Conservation (phyloP, 768 basidiomycete genomes). For the Termitomyces sp. region DNA sequence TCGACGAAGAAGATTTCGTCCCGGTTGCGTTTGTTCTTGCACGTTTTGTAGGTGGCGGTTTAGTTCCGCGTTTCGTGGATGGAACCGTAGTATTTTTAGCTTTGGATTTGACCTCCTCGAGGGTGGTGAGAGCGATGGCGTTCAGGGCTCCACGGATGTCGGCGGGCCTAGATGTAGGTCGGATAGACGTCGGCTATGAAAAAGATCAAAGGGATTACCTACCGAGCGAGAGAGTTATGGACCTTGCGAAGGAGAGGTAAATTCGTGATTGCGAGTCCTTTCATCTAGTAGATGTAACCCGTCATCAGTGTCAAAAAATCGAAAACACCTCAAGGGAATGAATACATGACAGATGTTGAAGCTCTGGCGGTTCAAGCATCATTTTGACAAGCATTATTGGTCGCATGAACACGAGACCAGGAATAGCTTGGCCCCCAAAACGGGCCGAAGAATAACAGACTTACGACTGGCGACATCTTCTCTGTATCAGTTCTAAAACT, state of each 20-base stretch:
- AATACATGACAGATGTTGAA: neutral
- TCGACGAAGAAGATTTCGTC: slow-evolving; percentile 8
- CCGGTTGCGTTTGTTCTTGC: slow-evolving; percentile 16
- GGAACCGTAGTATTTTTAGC: slow-evolving; percentile 15
- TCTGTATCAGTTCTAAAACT: slow-evolving; percentile 45
- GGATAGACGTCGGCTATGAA: neutral
- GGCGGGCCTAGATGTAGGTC: slow-evolving; percentile 35
- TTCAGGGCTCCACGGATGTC: slow-evolving; percentile 51
- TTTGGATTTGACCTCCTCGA: slow-evolving; percentile 35
- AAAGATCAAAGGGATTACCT: slow-evolving; percentile 9
- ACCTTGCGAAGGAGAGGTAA: slow-evolving; percentile 45
- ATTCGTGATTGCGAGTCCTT: slow-evolving; percentile 56
- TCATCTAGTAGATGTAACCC: slow-evolving; percentile 37
- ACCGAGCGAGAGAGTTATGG: slow-evolving; percentile 61
- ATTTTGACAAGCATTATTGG: neutral
- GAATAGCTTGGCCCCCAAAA: neutral
- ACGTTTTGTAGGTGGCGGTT: slow-evolving; percentile 33
- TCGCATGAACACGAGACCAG: neutral
- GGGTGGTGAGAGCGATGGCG: slow-evolving; percentile 36
- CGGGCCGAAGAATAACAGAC: slow-evolving; percentile 13
- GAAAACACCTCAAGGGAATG: neutral
- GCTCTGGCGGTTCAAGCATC: no score
- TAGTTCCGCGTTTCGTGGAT: slow-evolving; percentile 16
- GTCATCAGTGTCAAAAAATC: neutral
- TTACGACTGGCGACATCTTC: slow-evolving; percentile 52